Conservation (phyloP, 169 alveolate genomes). For the Plasmodium vivax region DNA sequence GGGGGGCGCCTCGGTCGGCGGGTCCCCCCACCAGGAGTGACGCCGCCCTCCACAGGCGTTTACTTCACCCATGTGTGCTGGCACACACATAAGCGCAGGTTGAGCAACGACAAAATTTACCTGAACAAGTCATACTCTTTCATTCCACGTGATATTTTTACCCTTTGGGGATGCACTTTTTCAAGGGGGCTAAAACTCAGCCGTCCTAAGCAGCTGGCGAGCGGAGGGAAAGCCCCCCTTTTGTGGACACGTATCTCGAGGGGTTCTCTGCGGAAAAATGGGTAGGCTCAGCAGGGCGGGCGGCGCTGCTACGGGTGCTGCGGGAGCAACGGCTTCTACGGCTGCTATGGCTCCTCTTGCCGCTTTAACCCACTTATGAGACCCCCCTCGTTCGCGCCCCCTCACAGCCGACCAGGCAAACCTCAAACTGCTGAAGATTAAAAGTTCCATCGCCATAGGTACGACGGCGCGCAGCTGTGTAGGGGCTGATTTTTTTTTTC, state of each 20-base stretch:
- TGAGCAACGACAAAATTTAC: background rate
- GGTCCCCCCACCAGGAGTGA: background rate
- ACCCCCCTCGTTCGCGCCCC: background rate
- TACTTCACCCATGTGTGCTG: background rate
- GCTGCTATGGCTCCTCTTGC: background rate
- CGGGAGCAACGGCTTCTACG: too few species aligned
- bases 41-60: background rate
- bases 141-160: background rate
- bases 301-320: background rate
- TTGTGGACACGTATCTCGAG: background rate
- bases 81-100: background rate
- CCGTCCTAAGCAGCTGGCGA: background rate
- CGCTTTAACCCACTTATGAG: background rate
- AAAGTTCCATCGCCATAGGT: constrained; percentile 26
- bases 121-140: background rate
- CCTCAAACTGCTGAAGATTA: constrained; percentile 16
- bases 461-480: background rate
- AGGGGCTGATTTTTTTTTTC: background rate
- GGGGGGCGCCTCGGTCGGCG: too few species aligned
- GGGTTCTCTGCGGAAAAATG: background rate
- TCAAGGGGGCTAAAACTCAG: background rate
- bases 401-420: background rate
- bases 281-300: background rate
- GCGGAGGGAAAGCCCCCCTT: background rate
- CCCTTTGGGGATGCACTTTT: background rate